Percentiles rank a stretch among this genome's conserved stretches.
Conservation (phyloP, 371 early-diverging fungal species). For the Smittium mucronatum region DNA sequence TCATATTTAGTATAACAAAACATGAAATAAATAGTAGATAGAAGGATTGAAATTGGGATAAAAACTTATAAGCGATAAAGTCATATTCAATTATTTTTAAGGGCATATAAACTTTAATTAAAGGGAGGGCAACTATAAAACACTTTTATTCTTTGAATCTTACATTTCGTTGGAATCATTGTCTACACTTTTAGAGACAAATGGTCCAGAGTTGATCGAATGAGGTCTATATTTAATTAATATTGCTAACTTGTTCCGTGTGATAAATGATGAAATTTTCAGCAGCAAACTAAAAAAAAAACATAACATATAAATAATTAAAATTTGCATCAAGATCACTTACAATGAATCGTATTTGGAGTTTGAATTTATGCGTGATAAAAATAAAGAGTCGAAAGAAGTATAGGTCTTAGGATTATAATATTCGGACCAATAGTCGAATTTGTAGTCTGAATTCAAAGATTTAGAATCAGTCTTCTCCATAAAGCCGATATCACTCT, state of each 20-base stretch:
- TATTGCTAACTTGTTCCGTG: no score
- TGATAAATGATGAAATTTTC: not conserved
- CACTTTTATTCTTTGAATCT: no score
- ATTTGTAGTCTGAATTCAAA: not conserved
- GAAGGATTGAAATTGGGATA: no score
- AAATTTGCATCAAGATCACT: not conserved
- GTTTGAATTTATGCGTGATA: conserved; percentile 6
- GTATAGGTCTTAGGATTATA: conserved; percentile 6
- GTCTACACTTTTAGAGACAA: not conserved
- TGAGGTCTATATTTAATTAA: not conserved
- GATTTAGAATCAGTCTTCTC: not conserved
- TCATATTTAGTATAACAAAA: no score
- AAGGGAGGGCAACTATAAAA: no score
- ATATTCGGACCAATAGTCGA: conserved; percentile 4
- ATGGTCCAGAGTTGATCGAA: not conserved
- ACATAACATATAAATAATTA: not conserved
- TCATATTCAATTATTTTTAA: no score
- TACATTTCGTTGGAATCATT: not conserved
- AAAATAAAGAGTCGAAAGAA: not conserved
- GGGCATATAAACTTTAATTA: no score
- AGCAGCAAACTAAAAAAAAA: not conserved
- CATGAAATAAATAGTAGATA: no score
- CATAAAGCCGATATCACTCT: not conserved
- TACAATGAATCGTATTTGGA: conserved; percentile 2
- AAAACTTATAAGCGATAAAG: no score